Base-by-base conservation (phyloP, 2,329 filamentous ascomycete genomes). In the Magnaporthales sp. region DNA sequence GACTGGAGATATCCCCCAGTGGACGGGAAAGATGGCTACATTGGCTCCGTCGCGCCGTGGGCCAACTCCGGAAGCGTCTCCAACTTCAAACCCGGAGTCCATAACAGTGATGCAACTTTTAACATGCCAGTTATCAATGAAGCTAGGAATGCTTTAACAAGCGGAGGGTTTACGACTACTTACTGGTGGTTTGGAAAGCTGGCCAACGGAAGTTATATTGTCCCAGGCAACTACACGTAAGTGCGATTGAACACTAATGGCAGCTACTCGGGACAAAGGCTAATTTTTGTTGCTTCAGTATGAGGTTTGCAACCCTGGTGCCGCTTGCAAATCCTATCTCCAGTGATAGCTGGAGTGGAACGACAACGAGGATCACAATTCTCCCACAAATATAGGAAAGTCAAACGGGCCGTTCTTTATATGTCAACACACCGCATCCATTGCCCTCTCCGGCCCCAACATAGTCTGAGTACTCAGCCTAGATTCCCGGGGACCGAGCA, bases 221-320 rank as follows among this genome's bases (percentile, higher is more conserved):
- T 72, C 74, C 46, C 76, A 75, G n/a, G 75, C 74, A 56, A 70
- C 73, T 68, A 79, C 74, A 13, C 74, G 64, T 65, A 32, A 58
- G 64, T 65, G 27, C 11, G 1, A 27, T 26, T 26, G 22, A 58
- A 22, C 5, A 24, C n/a, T 10, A 9, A 26, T 22, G 1, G 54
- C 15, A 5, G 11, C n/a, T 58, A 26, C 4, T 58, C 9, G 2
- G 22, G 13, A 58, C 13, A n/a, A 58, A 27, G 5, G 54, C 56
- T 60, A 29, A 60, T 24, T 60, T 29, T 60, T 26, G 10, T 60
- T 26, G 1, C 7, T 26, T 24, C 27, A 60, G 56, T 29, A 60
- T 60, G 56, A 60, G 56, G 24, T 60, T 60, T 60, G 56, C 56
- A 19, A 60, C 56, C 10, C 56, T 60, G 4, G 26, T 60, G 56